Base-by-base conservation (phyloP, 768 basidiomycete genomes). In the Panus rudis region DNA sequence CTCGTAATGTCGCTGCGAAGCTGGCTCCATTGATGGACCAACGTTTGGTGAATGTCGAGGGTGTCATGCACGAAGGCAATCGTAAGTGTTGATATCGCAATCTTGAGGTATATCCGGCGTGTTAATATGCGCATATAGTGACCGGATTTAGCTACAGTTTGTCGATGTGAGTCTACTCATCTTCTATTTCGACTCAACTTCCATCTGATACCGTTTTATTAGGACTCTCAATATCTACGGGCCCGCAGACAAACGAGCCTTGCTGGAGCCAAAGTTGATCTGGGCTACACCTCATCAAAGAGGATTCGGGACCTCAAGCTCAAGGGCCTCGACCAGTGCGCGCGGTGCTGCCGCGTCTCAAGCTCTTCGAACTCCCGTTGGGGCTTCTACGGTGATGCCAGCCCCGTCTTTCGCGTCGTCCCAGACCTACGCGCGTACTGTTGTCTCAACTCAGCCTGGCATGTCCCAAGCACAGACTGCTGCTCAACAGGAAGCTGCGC, bases 171-270 rank as follows among this genome's bases (percentile, higher is more conserved):
- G 75, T 49, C 5, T 12, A 13, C 38, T 3, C 16, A 14, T 12
- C 28, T 11, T 16, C 14, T 40, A 6, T 48, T 20, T 39, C 25
- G 20, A 5, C 28, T 26, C 26, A 4, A 17, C 6, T 10, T n/a
- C 10, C 28, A 30, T 30, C 10, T 30, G n/a, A 26, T 17, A 38
- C 14, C 45, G 32, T 6, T 7, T 46, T n/a, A n/a, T 12, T 43
- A 89, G 84, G 59, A 76, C 76, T 0, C 59, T 91, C 38, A 78
- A 77, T 37, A 81, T 92, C 8, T 92, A 80, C 58, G 90, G 80
- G 3, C 58, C 78, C 4, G 65, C 77, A 1, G 78, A 82, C 42
- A 78, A 72, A 52, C 69, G 84, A 24, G 61, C 61, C 13, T 56
- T 71, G 24, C 62, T 92, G 2, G 86, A 90, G 52, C 78, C 83